Evolutionary conservation across 495 filamentous ascomycete species (phyloP), one percentile per base, ranked within the genome.

Genomic region (Lindgomyces ingoldianus): DNA sequence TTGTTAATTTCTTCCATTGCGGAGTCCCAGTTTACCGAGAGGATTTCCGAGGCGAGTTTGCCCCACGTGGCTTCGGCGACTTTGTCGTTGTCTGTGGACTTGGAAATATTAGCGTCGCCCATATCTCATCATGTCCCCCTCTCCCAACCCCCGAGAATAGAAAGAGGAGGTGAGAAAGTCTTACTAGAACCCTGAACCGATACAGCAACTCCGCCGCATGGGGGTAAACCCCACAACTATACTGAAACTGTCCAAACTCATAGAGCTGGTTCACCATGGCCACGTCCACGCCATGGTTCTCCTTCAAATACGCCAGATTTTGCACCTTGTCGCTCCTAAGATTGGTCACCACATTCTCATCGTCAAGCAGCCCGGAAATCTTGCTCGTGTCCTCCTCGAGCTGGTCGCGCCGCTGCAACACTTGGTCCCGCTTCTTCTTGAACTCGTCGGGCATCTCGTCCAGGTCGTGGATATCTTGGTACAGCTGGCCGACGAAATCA

Each of bases 1-100:
- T 93, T 96, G 58, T 88, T 84, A 24, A 98, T 85, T 76, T 98
- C 94, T 78, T 96, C 93, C 82, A 98, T 89, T n/a, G 90, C 92
- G 30, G 82, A 82, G 55, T 98, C 94, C 94, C 94, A 98, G 79
- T 87, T 93, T 58, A 89, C 91, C 68, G 83, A 90, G 67, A 98
- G 81, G 70, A 98, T 97, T 76, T 98, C 93, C 65, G 85, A 92
- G 26, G 93, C 94, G 36, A 98, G 81, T 75, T 96, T 92, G 77
- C 94, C 94, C 94, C 94, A 98, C 62, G 90, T 96, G 46, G 94
- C 94, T 45, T 89, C 90, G 57, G 89, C 82, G 49, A 96, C 92
- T 80, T 95, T 96, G 82, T 97, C 94, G 79, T 93, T 95, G 77
- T 98, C 93, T 69, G 93, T 97, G 54, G 91, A 96, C 21, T 27